Base-by-base conservation (phyloP, 192 early-diverging fungal genomes). In the Geosiphon pyriformis region DNA sequence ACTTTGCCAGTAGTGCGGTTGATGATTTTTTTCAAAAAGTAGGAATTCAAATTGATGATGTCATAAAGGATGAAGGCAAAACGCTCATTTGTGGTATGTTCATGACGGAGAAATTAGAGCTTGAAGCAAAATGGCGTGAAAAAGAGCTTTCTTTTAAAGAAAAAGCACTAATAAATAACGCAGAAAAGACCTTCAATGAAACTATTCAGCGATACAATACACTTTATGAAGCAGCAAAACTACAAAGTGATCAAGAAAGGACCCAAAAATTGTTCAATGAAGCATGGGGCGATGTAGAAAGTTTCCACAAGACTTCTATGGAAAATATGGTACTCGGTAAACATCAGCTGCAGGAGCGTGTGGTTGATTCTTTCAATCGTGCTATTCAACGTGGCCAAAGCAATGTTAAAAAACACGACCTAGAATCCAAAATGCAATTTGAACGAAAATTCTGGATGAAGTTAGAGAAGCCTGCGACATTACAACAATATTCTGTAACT, bases 51-150 rank as follows among this genome's bases (percentile, higher is more conserved):
- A 30, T 57, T 33, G 55, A 57, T 31, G 17, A 2, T 18, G 4
- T 8, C 10, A 57, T 23, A 18, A 12, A 17, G 0, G 29, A 57
- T 4, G 55, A 57, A 4, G 55, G 55, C 0, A 26, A 31, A 57
- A 57, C 18, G 1, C 29, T 57, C 11, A 57, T 57, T 31, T 31
- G 31, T 31, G 31, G 31, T 31, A 57, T 57, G 55, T 29, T 57
- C 18, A 3, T 29, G 6, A 30, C 25, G n/a, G 55, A 57, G n/a
- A 57, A 18, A n/a, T n/a, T 20, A 17, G 29, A 31, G 8, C 29
- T 17, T 12, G 55, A 57, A 11, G 29, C 55, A 3, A 12, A 18
- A 33, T 57, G 29, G 55, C 12, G 25, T 12, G 3, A 15, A 30
- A n/a, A 17, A n/a, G 55, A 17, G 18, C 15, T 23, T 6, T 23